phyloP scores from a whole-genome alignment of 2,329 filamentous ascomycete genomes.

The Apiospora rasikravindrae region DNA sequence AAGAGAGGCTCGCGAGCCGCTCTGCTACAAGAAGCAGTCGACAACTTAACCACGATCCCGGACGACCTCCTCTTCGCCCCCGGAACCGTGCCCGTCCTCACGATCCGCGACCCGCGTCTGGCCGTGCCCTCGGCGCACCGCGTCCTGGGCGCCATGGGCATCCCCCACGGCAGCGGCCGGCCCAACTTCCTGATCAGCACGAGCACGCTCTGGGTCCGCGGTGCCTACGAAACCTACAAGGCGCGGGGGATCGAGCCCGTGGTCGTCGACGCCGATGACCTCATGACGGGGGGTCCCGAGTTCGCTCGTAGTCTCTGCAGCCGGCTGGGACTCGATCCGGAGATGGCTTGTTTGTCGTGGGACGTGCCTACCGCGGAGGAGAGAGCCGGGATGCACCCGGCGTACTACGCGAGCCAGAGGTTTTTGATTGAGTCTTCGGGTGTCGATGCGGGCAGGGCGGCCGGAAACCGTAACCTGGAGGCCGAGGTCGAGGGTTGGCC shows the following conservation, averaged over 20 bases:
- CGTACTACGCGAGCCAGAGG: background rate
- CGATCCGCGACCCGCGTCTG: background rate
- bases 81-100: background rate
- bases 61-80: background rate
- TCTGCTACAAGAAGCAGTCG: too few relatives aligned
- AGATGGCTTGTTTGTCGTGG: background rate
- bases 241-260: background rate
- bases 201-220: background rate
- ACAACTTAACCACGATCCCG: background rate
- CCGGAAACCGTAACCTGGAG: background rate
- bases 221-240: background rate
- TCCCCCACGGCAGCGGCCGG: background rate
- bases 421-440: background rate
- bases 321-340: background rate
- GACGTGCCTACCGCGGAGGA: background rate
- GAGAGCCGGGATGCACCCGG: background rate
- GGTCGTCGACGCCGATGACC: background rate
- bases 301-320: background rate
- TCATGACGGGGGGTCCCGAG: background rate
- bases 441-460: background rate
- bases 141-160: background rate
- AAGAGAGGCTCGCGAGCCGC: too few relatives aligned
- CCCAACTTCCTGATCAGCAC: conserved; percentile 4
- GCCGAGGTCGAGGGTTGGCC: background rate
- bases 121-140: background rate